phyloP scores from a whole-genome alignment of 768 basidiomycete species.

The Pleurotus djamor region DNA sequence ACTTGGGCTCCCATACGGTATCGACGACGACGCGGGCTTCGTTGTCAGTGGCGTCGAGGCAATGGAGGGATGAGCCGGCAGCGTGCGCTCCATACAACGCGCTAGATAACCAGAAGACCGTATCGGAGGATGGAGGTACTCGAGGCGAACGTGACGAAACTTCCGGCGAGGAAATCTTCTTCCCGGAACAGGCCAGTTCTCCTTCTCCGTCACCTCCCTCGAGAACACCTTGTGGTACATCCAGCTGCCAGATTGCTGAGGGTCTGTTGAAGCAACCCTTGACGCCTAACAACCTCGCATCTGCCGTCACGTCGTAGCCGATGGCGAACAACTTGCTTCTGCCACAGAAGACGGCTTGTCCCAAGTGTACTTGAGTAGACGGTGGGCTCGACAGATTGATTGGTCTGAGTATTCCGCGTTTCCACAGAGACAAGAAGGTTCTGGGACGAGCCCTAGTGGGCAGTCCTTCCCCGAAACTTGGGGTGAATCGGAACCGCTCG shows the following conservation, averaged over 20 bases:
- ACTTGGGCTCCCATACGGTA: conserved; percentile 32
- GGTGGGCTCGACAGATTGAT: conserved; percentile 11
- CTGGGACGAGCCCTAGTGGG: conserved; percentile 48
- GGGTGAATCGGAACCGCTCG: conserved; percentile 50
- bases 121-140: conserved; percentile 22
- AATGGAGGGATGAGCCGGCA: conserved; percentile 50
- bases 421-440: conserved; percentile 55
- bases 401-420: conserved; percentile 9
- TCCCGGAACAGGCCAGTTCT: conserved; percentile 15
- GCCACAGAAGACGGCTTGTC: conserved; percentile 52
- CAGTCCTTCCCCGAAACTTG: conserved; percentile 66
- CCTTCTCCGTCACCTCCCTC: not conserved
- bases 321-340: conserved; percentile 48
- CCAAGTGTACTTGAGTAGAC: conserved; percentile 34
- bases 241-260: conserved; percentile 52
- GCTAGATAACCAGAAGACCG: conserved; percentile 54
- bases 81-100: conserved; percentile 58
- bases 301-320: conserved; percentile 57
- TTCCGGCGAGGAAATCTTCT: conserved; percentile 39
- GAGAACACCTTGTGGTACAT: conserved; percentile 15
- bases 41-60: conserved; percentile 30
- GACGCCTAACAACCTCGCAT: conserved; percentile 58
- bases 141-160: conserved; percentile 63
- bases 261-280: conserved; percentile 62
- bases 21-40: conserved; percentile 28